These are phyloP conservation scores for Chrysosporium keratinophilum DNA, from an alignment of 2,329 filamentous ascomycete species.

Conservation along the genomic window DNA sequence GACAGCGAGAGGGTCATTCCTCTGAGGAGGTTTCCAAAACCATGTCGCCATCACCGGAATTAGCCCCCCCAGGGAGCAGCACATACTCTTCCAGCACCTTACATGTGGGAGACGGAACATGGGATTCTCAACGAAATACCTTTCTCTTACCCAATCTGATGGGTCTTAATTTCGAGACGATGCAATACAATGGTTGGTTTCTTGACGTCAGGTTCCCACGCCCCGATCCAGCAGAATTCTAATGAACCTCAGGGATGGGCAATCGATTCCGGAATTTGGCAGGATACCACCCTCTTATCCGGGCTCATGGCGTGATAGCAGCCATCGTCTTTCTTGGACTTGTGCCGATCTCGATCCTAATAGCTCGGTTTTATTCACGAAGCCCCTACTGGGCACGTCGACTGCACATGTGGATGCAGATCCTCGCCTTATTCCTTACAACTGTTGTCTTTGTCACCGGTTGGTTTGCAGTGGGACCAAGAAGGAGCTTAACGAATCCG, in stretches of 20 bases:
- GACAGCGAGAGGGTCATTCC: not conserved
- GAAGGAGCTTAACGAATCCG: conserved; percentile 52
- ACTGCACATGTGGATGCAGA: conserved; percentile 54
- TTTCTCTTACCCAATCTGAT: conserved; percentile 56
- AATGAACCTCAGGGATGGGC: conserved; percentile 47
- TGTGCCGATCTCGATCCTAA: conserved; percentile 50
- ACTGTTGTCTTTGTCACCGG: conserved; percentile 53
- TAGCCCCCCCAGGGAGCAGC: conserved; percentile 51
- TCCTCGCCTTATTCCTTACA: conserved; percentile 49
- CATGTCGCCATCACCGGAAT: conserved; percentile 32
- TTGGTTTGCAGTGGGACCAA: conserved; percentile 53
- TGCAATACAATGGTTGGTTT: conserved; percentile 53
- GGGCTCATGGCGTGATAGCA: conserved; percentile 51
- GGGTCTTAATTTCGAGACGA: conserved; percentile 56
- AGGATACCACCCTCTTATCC: conserved; percentile 49
- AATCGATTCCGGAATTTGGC: conserved; percentile 52
- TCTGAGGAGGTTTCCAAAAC: not conserved
- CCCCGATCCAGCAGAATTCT: not conserved
- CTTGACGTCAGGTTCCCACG: not conserved
- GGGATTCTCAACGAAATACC: conserved; percentile 51
- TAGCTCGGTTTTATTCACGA: conserved; percentile 51
- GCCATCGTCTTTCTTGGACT: conserved; percentile 52
- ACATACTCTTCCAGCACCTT: conserved; percentile 52
- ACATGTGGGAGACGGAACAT: conserved; percentile 57
- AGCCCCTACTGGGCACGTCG: conserved; percentile 47